These are phyloP conservation scores for Talaromyces rugulosus DNA, from an alignment of 2,329 filamentous ascomycete species.

Conservation along the genomic window DNA sequence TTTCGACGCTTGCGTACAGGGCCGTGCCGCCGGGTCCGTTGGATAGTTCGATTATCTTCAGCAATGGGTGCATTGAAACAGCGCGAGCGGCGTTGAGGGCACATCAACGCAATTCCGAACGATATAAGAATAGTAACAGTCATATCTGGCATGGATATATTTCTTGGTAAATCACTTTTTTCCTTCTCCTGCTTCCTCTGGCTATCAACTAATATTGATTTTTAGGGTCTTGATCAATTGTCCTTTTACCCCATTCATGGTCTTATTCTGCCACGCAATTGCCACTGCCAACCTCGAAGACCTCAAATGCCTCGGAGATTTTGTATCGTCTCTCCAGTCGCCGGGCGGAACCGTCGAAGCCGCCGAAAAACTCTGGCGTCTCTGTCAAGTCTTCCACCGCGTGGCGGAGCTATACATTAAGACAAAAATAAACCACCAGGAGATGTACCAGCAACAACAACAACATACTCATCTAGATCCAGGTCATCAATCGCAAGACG, in stretches of 20 bases:
- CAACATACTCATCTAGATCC: not conserved
- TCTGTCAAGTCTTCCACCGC: slow-evolving; percentile 43
- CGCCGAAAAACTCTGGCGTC: slow-evolving; percentile 52
- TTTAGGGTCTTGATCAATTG: slow-evolving; percentile 27
- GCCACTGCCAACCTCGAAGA: slow-evolving; percentile 49
- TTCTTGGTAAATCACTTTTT: slow-evolving; percentile 9
- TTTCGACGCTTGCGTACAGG: slow-evolving; percentile 38
- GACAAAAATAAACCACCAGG: slow-evolving; percentile 9
- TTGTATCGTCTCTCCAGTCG: slow-evolving; percentile 50
- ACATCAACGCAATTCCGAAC: slow-evolving; percentile 23
- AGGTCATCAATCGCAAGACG: not conserved
- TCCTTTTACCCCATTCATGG: slow-evolving; percentile 41
- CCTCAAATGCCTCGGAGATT: slow-evolving; percentile 49
- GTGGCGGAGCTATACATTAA: slow-evolving; percentile 15
- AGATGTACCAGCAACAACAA: slow-evolving; percentile 2
- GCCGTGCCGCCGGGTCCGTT: slow-evolving; percentile 30
- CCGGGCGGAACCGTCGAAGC: slow-evolving; percentile 49
- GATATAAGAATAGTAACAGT: slow-evolving; percentile 14
- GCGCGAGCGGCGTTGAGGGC: slow-evolving; percentile 31
- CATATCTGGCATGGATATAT: slow-evolving; percentile 17
- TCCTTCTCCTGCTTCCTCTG: not conserved
- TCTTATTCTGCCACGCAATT: slow-evolving; percentile 36
- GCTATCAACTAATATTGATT: not conserved
- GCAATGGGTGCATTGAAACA: slow-evolving; percentile 33
- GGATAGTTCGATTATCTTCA: slow-evolving; percentile 27